Evolutionary conservation across 108 stramenopile genomes (phyloP), one percentile per base, ranked within the genome.

Genomic region (Nitzschia sp.): DNA sequence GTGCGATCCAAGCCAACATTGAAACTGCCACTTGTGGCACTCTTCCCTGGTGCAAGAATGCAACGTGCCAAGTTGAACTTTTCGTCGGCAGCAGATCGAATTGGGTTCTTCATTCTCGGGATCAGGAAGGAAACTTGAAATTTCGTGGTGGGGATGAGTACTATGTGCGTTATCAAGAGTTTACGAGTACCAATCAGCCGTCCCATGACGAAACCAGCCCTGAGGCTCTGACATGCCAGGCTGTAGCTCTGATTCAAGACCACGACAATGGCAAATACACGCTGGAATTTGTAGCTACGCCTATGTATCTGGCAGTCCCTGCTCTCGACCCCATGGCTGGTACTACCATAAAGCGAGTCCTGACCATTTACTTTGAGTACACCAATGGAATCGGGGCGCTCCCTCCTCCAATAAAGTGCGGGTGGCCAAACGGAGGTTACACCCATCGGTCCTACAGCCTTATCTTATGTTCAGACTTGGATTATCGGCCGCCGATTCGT

Each of bases 311-410:
- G 17, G 17, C 13, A 17, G n/a, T n/a, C n/a, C n/a, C n/a, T n/a
- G n/a, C n/a, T n/a, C n/a, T n/a, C n/a, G n/a, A n/a, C n/a, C 59
- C 59, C 15, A 27, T 6, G 2, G 23, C 38, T 53, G 45, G 21
- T 15, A 18, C 54, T 8, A 38, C 27, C 5, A 59, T 59, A 15
- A 34, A 42, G 13, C 38, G 62, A 8, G 30, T 32, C 28, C 3
- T 63, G 35, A 77, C 70, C 18, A 28, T 77, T 18, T 60, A 65
- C 33, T 71, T 77, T 46, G 64, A 65, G 29, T 77, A 77, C 60
- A 63, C 76, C 5, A 42, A 59, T 34, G 27, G 34, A 3, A 33
- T 77, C 17, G 76, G 70, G 34, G 8, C 3, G 30, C 15, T 66
- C 9, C 54, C 76, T 8, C 59, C 74, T 27, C 66, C 74, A 19